phyloP scores from a whole-genome alignment of 2,329 filamentous ascomycete genomes.

The Bimuria novae-zelandiae region DNA sequence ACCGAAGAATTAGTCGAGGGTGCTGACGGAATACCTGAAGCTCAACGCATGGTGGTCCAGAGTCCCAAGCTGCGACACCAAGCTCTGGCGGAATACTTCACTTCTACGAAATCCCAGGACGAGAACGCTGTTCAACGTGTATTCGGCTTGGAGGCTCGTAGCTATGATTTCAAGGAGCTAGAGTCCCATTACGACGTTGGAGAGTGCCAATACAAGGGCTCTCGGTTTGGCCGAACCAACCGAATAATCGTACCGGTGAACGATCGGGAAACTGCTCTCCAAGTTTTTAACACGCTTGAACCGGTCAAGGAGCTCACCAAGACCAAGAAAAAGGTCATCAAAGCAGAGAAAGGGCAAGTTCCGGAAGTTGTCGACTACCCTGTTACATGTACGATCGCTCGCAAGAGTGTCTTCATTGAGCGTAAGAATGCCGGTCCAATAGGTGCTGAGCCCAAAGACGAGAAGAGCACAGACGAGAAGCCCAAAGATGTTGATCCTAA shows the following conservation, averaged over 20 bases:
- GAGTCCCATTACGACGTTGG: neutral
- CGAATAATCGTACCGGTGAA: neutral
- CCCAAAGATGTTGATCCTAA: no score
- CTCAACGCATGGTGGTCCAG: neutral
- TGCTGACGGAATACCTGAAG: neutral
- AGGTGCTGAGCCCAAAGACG: no score
- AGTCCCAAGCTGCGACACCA: neutral
- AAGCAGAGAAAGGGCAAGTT: neutral
- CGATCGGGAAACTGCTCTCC: neutral
- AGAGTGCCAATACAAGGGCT: neutral
- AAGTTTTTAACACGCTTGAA: neutral
- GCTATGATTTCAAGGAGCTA: neutral
- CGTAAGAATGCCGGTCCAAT: no score
- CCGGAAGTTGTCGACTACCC: neutral
- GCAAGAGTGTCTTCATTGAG: neutral
- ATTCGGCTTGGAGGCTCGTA: neutral
- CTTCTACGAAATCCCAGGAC: neutral
- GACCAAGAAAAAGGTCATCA: neutral
- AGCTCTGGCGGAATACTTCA: neutral
- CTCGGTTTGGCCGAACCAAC: neutral
- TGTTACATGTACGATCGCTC: neutral
- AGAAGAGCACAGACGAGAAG: no score
- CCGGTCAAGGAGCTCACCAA: neutral
- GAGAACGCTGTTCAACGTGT: neutral
- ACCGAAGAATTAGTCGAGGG: neutral